These are phyloP conservation scores for Amanita rimosa DNA, from an alignment of 768 basidiomycete species.

Conservation along the genomic window DNA sequence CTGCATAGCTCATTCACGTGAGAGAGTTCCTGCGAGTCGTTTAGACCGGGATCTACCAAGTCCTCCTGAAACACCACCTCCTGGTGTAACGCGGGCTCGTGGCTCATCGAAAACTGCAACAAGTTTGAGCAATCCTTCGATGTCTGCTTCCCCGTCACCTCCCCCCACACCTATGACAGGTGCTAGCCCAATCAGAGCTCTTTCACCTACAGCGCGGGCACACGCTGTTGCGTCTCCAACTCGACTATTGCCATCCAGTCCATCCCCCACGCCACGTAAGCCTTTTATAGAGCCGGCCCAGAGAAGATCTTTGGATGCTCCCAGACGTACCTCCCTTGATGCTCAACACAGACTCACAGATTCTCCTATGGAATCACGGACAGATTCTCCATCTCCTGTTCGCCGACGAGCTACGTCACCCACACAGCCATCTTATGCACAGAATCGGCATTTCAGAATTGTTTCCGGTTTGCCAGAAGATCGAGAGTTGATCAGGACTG, in stretches of 20 bases:
- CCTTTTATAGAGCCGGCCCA: constrained; percentile 24
- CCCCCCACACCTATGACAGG: constrained; percentile 23
- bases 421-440: constrained; percentile 35
- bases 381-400: constrained; percentile 32
- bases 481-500: constrained; percentile 57
- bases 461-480: constrained; percentile 55
- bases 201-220: constrained; percentile 1
- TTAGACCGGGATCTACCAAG: constrained; percentile 24
- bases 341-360: background rate
- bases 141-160: constrained; percentile 19
- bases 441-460: constrained; percentile 45
- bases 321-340: constrained; percentile 6
- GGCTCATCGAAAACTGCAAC: constrained; percentile 22
- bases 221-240: constrained; percentile 2
- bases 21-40: constrained; percentile 25
- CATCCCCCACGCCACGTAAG: constrained; percentile 14
- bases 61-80: constrained; percentile 38
- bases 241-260: constrained; percentile 1
- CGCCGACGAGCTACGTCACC: constrained; percentile 36
- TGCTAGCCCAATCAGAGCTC: constrained; percentile 22
- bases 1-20: constrained; percentile 17
- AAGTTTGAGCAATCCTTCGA: constrained; percentile 30
- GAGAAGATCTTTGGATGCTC: constrained; percentile 19
- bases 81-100: constrained; percentile 25
- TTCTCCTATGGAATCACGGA: constrained; percentile 14